A percentile compares a stretch with the other conserved stretches of the same genome.
phyloP scores from a whole-genome alignment of 345 rosid genomes.

The Psidium guajava region DNA sequence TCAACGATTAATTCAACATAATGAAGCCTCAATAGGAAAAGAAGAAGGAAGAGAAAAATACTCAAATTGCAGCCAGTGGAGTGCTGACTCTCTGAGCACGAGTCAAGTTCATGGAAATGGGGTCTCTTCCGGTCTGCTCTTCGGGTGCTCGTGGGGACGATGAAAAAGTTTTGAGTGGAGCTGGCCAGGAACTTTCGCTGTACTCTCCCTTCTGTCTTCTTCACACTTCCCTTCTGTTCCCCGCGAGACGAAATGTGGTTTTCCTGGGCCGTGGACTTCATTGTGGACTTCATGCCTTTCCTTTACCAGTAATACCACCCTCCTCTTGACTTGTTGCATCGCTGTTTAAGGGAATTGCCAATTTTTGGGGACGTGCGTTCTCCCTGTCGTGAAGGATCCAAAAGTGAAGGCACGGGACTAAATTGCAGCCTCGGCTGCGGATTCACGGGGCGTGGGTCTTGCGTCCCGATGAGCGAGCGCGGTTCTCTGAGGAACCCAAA shows the following conservation, averaged over 20 bases:
- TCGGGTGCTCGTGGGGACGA: background rate
- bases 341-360: background rate
- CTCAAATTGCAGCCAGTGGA: background rate
- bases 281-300: background rate
- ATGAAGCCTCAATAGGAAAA: background rate
- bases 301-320: background rate
- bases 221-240: background rate
- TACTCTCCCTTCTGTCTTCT: background rate
- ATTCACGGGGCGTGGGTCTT: background rate
- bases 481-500: background rate
- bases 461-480: background rate
- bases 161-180: background rate
- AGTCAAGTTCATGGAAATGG: background rate
- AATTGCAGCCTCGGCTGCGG: background rate
- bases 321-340: background rate
- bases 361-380: background rate
- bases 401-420: background rate
- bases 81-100: background rate
- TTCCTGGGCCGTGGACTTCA: background rate
- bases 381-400: background rate
- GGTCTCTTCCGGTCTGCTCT: background rate
- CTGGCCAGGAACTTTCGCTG: background rate
- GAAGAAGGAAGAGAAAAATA: background rate
- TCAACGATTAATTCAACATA: background rate
- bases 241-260: background rate